Base-by-base conservation (phyloP, 1,284 basidiomycete genomes). In the Sporisorium iseilematis-ciliati region DNA sequence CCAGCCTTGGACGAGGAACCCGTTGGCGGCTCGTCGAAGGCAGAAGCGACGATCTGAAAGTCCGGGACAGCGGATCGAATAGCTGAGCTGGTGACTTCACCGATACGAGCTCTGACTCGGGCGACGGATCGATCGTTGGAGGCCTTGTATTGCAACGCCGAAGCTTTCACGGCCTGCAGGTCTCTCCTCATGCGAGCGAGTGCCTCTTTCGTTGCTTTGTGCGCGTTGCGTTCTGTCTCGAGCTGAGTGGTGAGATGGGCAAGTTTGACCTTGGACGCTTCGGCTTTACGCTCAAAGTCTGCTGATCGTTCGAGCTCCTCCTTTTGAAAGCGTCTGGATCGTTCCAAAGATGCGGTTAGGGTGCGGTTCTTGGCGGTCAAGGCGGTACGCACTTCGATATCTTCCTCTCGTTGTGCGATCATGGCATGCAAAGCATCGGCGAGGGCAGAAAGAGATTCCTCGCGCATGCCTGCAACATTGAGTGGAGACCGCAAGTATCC, bases 391-490 rank as follows among this genome's bases (percentile, higher is more conserved):
- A 80, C 64, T 40, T 79, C 75, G 35, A 77, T 65, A 29, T 80
- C 79, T 20, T 80, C 60, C 41, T 79, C 74, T 40, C 79, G 58
- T 53, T 80, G 79, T 7, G 75, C 64, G 18, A 80, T 73, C 61
- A 80, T 66, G 29, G 76, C 64, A 42, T 80, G 72, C 10, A 80
- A 49, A 16, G 74, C 72, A 38, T 80, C 74, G 25, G 75, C 52
- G 2, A 80, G 58, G 6, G 56, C 49, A 2, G 63, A 62, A 6
- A 77, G 33, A 16, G 71, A 63, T 2, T 60, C 64, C 20, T 35
- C 18, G 1, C 46, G 57, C 65, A 80, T 63, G 2, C 65, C 65
- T 2, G 59, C 23, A 2, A 79, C 66, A 31, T 70, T 59, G 31
- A 80, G 68, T 35, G 75, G 75, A 8, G 53, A 29, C 0, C 62